Evolutionary conservation across 352 stramenopile genomes (phyloP), one percentile per base, ranked within the genome.

Genomic region (Globisporangium yorkense): DNA sequence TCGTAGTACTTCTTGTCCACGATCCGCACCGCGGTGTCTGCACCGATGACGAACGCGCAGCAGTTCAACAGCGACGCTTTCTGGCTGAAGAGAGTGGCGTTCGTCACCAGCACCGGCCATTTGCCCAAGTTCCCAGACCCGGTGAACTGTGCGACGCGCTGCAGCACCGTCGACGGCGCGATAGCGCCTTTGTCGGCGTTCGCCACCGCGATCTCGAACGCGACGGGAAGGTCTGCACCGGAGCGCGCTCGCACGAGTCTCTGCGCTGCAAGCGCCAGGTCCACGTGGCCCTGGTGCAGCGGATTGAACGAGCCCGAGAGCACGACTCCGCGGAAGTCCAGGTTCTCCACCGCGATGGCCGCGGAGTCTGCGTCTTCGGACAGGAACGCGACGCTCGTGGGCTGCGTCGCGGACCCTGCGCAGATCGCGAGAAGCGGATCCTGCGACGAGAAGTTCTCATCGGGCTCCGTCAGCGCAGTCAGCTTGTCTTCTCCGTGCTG

Each of bases 1-100:
- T 65, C 75, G 56, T 97, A 97, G 60, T 97, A 97, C 55, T 96
- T 97, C 37, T 87, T 83, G 69, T 97, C 79, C 12, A 97, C 70
- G 24, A 97, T 72, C 7, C 91, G 81, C 41, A 90, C 65, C 9
- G 86, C 83, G 9, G 91, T 97, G 50, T 97, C 91, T 9, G 86
- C 91, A 29, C 91, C 91, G 57, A 97, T 84, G 15, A 96, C 67
- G 48, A 97, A 97, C 16, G 70, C 68, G 33, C 87, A 96, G 15
- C 68, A 62, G 35, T 70, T 67, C 29, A 97, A 80, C 1, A 97
- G 40, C 1, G 74, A 60, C 3, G 91, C 75, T 67, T 97, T 97
- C 18, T 94, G 67, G 1, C 72, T 62, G 35, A 97, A 97, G 0
- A 96, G 66, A 31, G 74, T 75, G 8, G 80, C 73, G 46, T 88